phyloP scores from a whole-genome alignment of 1,284 basidiomycete species.

The Ganoderma lucidum region DNA sequence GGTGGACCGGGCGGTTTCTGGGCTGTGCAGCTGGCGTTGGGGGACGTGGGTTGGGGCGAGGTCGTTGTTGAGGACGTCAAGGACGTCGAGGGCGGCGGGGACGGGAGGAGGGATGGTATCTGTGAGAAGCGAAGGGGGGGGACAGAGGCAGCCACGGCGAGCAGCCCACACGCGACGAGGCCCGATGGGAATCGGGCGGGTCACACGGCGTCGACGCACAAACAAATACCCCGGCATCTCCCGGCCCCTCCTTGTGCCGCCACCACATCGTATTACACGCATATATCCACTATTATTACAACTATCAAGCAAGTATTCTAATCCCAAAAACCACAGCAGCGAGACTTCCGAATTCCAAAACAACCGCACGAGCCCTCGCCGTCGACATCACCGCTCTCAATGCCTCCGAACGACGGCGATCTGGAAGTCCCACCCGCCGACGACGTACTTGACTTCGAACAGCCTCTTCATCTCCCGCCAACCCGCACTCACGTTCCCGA shows the following conservation, averaged over 20 bases:
- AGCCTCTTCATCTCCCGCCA: conserved; percentile 88
- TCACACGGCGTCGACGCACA: conserved; percentile 27
- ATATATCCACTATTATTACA: conserved; percentile 4
- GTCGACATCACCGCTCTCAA: conserved; percentile 37
- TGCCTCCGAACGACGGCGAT: conserved; percentile 80
- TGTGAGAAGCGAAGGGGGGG: conserved; percentile 30
- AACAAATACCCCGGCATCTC: conserved; percentile 39
- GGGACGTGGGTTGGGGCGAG: conserved; percentile 13
- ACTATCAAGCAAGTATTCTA: neutral
- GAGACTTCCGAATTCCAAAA: conserved; percentile 39
- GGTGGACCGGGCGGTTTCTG: conserved; percentile 18
- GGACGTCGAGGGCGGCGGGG: conserved; percentile 10
- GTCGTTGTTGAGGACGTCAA: neutral
- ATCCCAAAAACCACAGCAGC: neutral
- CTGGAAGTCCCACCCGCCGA: conserved; percentile 85
- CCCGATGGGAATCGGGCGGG: conserved; percentile 35
- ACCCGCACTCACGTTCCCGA: conserved; percentile 57
- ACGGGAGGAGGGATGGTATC: conserved; percentile 32
- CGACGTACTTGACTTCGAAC: conserved; percentile 79
- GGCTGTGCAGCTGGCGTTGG: conserved; percentile 7
- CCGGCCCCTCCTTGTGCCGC: conserved; percentile 8
- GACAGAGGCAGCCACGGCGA: conserved; percentile 30
- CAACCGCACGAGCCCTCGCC: neutral
- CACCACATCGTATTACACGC: neutral
- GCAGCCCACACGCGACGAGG: conserved; percentile 44